phyloP scores from a whole-genome alignment of 2,329 filamentous ascomycete species.

The Hortaea sp. region DNA sequence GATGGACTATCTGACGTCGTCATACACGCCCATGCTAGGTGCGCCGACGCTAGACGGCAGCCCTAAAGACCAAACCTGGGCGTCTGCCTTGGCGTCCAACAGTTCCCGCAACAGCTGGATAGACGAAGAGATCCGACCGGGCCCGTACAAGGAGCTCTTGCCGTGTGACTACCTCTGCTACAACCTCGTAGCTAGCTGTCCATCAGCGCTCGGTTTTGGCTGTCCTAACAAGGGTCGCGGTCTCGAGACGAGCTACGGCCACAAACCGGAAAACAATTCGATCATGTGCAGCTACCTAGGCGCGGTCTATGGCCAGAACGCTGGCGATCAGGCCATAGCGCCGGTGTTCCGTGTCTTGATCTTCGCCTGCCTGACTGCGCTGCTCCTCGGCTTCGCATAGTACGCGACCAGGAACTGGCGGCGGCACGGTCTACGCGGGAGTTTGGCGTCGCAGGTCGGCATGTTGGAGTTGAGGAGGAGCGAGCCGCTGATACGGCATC shows the following conservation, averaged over 20 bases:
- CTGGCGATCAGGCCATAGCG: not conserved
- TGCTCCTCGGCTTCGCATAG: constrained; percentile 7
- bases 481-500: not conserved
- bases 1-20: constrained; percentile 10
- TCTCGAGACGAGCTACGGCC: constrained; percentile 43
- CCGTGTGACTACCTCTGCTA: constrained; percentile 86
- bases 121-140: constrained; percentile 61
- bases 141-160: constrained; percentile 86
- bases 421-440: not conserved
- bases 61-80: constrained; percentile 21
- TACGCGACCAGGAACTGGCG: constrained; percentile 7
- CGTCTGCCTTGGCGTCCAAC: constrained; percentile 23
- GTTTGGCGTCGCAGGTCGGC: not conserved
- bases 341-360: constrained; percentile 2
- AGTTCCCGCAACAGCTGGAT: constrained; percentile 29
- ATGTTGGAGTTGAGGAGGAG: not conserved
- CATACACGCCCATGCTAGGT: constrained; percentile 23
- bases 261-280: constrained; percentile 13
- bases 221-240: constrained; percentile 53
- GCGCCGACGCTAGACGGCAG: constrained; percentile 24
- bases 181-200: constrained; percentile 74
- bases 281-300: constrained; percentile 27
- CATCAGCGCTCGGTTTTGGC: constrained; percentile 60
- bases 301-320: constrained; percentile 25
- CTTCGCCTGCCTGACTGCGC: constrained; percentile 1